A percentile compares a stretch with the other conserved stretches of the same genome.
Conservation (phyloP, 805 yeast genomes). For the Starmerella sp. region DNA sequence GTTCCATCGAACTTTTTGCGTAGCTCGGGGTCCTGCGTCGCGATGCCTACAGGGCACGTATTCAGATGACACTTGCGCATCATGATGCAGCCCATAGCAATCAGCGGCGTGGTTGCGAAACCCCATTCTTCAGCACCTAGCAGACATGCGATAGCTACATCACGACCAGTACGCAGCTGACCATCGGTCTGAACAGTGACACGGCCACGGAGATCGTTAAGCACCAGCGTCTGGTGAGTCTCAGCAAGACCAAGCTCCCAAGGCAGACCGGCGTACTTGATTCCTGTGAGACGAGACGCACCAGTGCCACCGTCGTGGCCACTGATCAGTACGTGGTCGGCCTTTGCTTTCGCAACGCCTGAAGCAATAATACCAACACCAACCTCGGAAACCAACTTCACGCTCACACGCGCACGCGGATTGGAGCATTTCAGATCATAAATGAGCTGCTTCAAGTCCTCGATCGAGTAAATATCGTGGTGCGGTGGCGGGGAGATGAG, state of each 20-base stretch:
- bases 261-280: slow-evolving; percentile 93
- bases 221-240: slow-evolving; percentile 91
- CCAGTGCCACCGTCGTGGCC: slow-evolving; percentile 99
- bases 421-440: slow-evolving; percentile 94
- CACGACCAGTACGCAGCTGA: slow-evolving; percentile 93
- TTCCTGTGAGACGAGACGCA: slow-evolving; percentile 96
- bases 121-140: slow-evolving; percentile 99
- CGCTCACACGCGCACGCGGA: slow-evolving; percentile 95
- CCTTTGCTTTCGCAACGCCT: slow-evolving; percentile 98
- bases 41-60: slow-evolving; percentile 97
- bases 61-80: slow-evolving; percentile 89
- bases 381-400: slow-evolving; percentile 91
- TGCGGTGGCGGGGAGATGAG: slow-evolving; percentile 97
- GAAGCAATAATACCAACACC: slow-evolving; percentile 99
- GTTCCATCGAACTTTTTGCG: slow-evolving; percentile 90
- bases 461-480: slow-evolving; percentile 96
- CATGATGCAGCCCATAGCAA: slow-evolving; percentile 95
- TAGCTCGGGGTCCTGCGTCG: slow-evolving; percentile 92
- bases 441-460: slow-evolving; percentile 91
- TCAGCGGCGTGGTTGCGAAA: slow-evolving; percentile 91
- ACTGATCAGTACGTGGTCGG: slow-evolving; percentile 88
- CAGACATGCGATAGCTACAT: slow-evolving; percentile 89
- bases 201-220: slow-evolving; percentile 91
- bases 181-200: slow-evolving; percentile 98
- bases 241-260: slow-evolving; percentile 99